Evolutionary conservation across 139 green algal species (phyloP).

Genomic region (Chloropicon primus): DNA sequence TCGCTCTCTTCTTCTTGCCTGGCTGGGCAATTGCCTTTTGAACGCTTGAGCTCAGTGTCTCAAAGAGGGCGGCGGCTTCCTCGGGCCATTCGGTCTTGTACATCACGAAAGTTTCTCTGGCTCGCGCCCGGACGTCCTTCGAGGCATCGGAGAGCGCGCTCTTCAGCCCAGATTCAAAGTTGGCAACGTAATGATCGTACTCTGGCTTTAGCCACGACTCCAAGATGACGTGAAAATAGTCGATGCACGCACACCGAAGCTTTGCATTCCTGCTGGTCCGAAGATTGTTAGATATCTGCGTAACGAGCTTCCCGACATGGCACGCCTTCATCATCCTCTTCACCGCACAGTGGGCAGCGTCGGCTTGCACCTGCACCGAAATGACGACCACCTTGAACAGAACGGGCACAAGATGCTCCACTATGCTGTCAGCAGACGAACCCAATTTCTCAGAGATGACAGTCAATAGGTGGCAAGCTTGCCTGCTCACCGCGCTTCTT

Average conservation of each 20-base stretch:
- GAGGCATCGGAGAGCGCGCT: neutral
- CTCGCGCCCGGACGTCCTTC: neutral
- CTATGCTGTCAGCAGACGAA: slow-evolving; percentile 20
- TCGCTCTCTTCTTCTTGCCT: neutral
- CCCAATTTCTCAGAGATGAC: slow-evolving; percentile 39
- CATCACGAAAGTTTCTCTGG: neutral
- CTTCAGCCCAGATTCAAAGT: neutral
- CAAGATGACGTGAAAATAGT: neutral
- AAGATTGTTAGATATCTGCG: neutral
- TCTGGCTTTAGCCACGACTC: neutral
- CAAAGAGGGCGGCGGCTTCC: neutral
- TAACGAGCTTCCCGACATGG: neutral
- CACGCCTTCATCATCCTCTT: neutral
- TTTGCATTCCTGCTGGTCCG: neutral
- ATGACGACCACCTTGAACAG: slow-evolving; percentile 62
- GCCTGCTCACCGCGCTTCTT: slow-evolving; percentile 40
- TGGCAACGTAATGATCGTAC: neutral
- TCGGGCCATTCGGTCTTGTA: neutral
- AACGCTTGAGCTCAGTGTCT: neutral
- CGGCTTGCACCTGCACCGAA: slow-evolving; percentile 43
- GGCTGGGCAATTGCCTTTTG: neutral
- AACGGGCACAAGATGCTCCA: slow-evolving; percentile 32
- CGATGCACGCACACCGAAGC: neutral
- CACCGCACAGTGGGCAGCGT: neutral
- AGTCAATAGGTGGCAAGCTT: slow-evolving; percentile 44